Base-by-base conservation (phyloP, 2,329 filamentous ascomycete species). In the Juglanconis juglandina region DNA sequence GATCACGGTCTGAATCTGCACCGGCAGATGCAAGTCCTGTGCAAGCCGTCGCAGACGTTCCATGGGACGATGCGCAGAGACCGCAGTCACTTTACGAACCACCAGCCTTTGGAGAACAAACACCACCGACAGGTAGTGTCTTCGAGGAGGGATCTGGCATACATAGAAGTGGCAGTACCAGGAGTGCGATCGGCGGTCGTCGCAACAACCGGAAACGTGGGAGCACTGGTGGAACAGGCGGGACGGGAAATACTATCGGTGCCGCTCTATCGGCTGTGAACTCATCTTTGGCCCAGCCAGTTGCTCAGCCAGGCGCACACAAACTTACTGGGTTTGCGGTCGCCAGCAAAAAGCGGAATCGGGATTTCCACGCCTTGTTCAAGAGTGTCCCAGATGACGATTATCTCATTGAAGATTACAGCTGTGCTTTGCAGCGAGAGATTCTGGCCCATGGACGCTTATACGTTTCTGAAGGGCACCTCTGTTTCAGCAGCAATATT, bases 401-500 rank as follows among this genome's bases (percentile, higher is more conserved):
- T 73, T 97, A 96, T 71, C 82, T 99, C 33, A 98, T 99, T 66
- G 95, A 99, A 71, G 95, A 99, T 73, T 99, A 98, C 74, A 97
- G 95, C 73, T 97, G 95, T 72, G 95, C 95, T 4, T 75, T 99
- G 61, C 95, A 99, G 74, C 87, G 93, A 66, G 96, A 99, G 71
- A 99, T 99, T 63, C 84, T 99, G 41, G 87, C 96, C 6, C 95
- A 97, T 67, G 95, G 95, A 5, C 86, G 95, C 46, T 82, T 99
- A 13, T 99, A 99, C 70, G 91, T 99, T 47, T 98, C 95, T 0
- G 95, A 99, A 76, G 93, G 94, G 10, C 94, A 99, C 71, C 86
- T 99, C 51, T 99, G 95, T 78, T 99, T 99, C 76, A 97, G 93
- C 69, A 98, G 95, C 79, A 99, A 99, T 72, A 99, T 99, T 66